Conservation (phyloP, 441 rosid genomes). For the Gossypium gossypioides region DNA sequence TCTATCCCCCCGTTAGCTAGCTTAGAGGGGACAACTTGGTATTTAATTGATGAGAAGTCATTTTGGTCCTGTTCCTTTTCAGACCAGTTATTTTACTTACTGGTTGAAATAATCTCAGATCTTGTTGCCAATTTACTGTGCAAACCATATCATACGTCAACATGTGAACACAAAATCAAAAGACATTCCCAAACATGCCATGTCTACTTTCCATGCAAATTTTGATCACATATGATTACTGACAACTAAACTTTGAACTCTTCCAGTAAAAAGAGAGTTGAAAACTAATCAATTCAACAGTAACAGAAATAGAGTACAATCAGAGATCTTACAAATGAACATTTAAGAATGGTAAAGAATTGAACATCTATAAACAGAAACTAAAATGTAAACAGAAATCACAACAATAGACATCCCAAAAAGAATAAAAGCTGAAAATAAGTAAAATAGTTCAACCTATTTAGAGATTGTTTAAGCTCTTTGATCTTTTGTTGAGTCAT, state of each 20-base stretch:
- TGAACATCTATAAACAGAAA: neutral
- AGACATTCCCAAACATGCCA: neutral
- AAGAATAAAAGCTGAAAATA: neutral
- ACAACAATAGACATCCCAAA: neutral
- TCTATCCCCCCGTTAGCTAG: neutral
- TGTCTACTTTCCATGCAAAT: neutral
- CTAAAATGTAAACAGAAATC: neutral
- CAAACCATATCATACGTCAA: neutral
- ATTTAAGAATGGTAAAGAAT: neutral
- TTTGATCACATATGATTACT: neutral
- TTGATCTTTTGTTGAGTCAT: conserved; percentile 97
- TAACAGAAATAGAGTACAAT: neutral
- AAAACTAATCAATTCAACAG: neutral
- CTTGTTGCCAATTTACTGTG: neutral
- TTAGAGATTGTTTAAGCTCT: conserved; percentile 93
- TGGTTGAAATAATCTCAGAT: neutral
- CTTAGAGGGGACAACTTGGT: neutral
- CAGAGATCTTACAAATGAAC: neutral
- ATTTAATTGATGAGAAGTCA: neutral
- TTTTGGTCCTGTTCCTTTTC: neutral
- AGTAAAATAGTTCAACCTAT: conserved; percentile 38
- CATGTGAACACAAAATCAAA: neutral
- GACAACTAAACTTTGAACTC: neutral
- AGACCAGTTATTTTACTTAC: neutral
- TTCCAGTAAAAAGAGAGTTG: neutral